phyloP scores from a whole-genome alignment of 2,329 filamentous ascomycete genomes.

The Curvularia eragrostidis region DNA sequence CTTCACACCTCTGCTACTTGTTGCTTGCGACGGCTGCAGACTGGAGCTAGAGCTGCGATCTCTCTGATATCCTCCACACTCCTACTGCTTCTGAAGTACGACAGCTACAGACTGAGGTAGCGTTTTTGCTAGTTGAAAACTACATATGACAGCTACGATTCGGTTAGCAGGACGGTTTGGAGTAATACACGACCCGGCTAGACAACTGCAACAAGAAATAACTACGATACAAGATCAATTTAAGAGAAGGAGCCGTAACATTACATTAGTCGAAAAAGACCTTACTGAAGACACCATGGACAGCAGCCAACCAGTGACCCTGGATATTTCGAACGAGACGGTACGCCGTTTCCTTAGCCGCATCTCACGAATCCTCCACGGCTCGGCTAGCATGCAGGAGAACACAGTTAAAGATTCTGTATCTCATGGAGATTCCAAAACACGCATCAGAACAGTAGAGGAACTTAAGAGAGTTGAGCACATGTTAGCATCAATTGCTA shows the following conservation, averaged over 20 bases:
- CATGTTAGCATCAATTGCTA: background rate
- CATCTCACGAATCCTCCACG: background rate
- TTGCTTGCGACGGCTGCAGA: no score
- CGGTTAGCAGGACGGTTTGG: background rate
- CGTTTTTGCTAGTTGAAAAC: background rate
- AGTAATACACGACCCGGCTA: background rate
- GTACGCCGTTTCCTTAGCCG: background rate
- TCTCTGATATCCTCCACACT: no score
- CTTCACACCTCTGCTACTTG: background rate
- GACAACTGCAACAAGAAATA: background rate
- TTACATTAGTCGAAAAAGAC: background rate
- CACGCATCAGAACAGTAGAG: background rate
- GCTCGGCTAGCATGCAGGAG: background rate
- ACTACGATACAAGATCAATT: no score
- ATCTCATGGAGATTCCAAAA: background rate
- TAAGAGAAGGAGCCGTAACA: background rate
- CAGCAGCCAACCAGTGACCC: no score
- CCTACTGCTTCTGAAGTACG: no score
- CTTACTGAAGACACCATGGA: background rate
- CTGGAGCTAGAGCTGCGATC: background rate
- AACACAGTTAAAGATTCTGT: background rate
- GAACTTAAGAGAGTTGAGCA: background rate
- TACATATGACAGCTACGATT: background rate
- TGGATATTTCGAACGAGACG: no score
- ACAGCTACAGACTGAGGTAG: no score